Evolutionary conservation across 352 stramenopile genomes (phyloP).

Genomic region (Globisporangium nodosum): DNA sequence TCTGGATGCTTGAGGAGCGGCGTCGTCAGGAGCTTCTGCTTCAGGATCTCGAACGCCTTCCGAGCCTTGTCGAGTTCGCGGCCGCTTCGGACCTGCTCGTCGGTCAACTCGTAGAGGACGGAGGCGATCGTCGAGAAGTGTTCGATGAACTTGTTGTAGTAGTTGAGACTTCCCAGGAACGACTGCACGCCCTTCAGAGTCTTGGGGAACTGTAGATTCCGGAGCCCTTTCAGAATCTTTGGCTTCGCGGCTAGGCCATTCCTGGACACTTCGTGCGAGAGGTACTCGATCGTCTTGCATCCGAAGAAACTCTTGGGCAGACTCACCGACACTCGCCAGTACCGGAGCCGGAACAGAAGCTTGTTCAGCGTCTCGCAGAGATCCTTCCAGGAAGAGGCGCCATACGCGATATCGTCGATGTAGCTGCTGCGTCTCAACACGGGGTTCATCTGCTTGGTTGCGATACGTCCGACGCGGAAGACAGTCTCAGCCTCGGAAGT

Average conservation of each 20-base stretch:
- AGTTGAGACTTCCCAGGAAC: slow-evolving; percentile 17
- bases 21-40: slow-evolving; percentile 4
- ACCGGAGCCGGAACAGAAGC: slow-evolving; percentile 8
- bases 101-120: slow-evolving; percentile 13
- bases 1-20: slow-evolving; percentile 16
- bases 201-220: slow-evolving; percentile 6
- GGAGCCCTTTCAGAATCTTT: slow-evolving; percentile 9
- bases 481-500: no score
- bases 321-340: slow-evolving; percentile 21
- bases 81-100: not conserved
- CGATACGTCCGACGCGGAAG: no score
- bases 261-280: slow-evolving; percentile 9
- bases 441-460: no score
- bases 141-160: slow-evolving; percentile 26
- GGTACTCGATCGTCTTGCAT: slow-evolving; percentile 10
- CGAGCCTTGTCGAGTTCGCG: not conserved
- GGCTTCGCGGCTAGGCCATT: slow-evolving; percentile 10
- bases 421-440: no score
- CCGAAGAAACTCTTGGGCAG: slow-evolving; percentile 18
- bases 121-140: slow-evolving; percentile 14
- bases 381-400: slow-evolving; percentile 5
- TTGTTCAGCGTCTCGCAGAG: slow-evolving; percentile 4
- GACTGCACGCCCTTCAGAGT: slow-evolving; percentile 17
- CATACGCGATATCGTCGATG: slow-evolving; percentile 18
- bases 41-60: slow-evolving; percentile 10